Evolutionary conservation across 805 yeast species (phyloP).

Genomic region (Cyberlindnera lachancei): DNA sequence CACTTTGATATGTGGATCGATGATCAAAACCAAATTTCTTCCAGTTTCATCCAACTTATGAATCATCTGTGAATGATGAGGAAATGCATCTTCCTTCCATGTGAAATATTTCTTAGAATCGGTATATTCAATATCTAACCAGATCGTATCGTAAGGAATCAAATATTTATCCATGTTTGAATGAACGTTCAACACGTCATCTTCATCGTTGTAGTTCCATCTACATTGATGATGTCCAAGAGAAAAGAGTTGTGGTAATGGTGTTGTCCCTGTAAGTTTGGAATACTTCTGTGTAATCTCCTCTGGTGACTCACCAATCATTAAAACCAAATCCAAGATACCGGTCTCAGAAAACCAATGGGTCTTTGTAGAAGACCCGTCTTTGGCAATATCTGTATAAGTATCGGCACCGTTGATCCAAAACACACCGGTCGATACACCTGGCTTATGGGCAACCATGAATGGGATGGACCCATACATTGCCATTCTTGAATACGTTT

Average conservation of each 20-base stretch:
- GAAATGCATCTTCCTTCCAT: slow-evolving; percentile 73
- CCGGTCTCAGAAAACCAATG: slow-evolving; percentile 98
- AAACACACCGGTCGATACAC: slow-evolving; percentile 63
- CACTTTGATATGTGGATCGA: slow-evolving; percentile 86
- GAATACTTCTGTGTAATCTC: slow-evolving; percentile 58
- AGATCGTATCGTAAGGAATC: slow-evolving; percentile 85
- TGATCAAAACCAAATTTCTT: slow-evolving; percentile 72
- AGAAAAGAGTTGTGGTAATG: slow-evolving; percentile 70
- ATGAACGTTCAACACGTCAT: slow-evolving; percentile 72
- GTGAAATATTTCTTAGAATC: slow-evolving; percentile 84
- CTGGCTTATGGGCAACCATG: slow-evolving; percentile 59
- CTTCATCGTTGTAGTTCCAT: slow-evolving; percentile 92
- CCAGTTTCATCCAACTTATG: slow-evolving; percentile 58
- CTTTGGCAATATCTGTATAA: slow-evolving; percentile 55
- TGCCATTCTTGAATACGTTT: slow-evolving; percentile 70
- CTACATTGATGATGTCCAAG: slow-evolving; percentile 94
- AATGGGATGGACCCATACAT: slow-evolving; percentile 96
- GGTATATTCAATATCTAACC: slow-evolving; percentile 94
- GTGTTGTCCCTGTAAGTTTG: slow-evolving; percentile 60
- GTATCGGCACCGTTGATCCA: slow-evolving; percentile 96
- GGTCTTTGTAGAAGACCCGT: slow-evolving; percentile 31
- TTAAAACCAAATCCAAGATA: slow-evolving; percentile 61
- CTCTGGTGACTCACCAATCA: slow-evolving; percentile 52
- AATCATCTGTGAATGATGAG: slow-evolving; percentile 68
- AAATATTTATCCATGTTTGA: slow-evolving; percentile 60